A percentile compares a stretch with the other conserved stretches of the same genome.
Conservation (phyloP, 2,329 filamentous ascomycete genomes). For the Chaetomium olivaceum region DNA sequence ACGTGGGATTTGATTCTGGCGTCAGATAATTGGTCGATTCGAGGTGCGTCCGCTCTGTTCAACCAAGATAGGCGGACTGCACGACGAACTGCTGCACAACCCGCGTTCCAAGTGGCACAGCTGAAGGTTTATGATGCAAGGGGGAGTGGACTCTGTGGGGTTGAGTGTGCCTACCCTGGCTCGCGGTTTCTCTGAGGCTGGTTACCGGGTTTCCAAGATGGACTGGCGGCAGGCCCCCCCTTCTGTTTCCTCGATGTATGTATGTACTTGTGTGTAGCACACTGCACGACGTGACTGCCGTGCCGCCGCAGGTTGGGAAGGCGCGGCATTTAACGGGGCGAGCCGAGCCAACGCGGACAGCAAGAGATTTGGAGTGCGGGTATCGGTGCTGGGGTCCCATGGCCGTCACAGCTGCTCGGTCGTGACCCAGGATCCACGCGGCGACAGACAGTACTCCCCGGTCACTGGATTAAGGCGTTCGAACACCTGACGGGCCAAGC, state of each 20-base stretch:
- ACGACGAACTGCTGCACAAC: neutral
- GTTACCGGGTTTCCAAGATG: neutral
- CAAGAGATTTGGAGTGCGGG: neutral
- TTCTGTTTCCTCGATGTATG: neutral
- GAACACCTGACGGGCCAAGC: neutral
- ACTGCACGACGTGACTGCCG: neutral
- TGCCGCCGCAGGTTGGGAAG: neutral
- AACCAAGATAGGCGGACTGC: neutral
- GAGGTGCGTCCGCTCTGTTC: neutral
- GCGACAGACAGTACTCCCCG: neutral
- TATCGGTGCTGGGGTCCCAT: slow-evolving; percentile 1
- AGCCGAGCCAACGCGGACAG: neutral
- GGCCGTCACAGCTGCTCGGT: neutral
- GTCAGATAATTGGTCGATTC: slow-evolving; percentile 23
- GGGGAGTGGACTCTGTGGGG: neutral
- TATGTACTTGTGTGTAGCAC: neutral
- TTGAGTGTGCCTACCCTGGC: neutral
- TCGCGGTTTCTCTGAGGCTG: neutral
- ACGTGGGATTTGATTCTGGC: slow-evolving; percentile 28
- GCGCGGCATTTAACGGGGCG: slow-evolving; percentile 13
- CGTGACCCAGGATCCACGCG: neutral
- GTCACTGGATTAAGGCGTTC: neutral
- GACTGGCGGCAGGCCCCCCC: slow-evolving; percentile 7
- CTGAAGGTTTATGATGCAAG: neutral
- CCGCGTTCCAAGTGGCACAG: neutral